Evolutionary conservation across 2,329 filamentous ascomycete genomes (phyloP), one percentile per base, ranked within the genome.

Genomic region (Chrysoporthe cubensis): DNA sequence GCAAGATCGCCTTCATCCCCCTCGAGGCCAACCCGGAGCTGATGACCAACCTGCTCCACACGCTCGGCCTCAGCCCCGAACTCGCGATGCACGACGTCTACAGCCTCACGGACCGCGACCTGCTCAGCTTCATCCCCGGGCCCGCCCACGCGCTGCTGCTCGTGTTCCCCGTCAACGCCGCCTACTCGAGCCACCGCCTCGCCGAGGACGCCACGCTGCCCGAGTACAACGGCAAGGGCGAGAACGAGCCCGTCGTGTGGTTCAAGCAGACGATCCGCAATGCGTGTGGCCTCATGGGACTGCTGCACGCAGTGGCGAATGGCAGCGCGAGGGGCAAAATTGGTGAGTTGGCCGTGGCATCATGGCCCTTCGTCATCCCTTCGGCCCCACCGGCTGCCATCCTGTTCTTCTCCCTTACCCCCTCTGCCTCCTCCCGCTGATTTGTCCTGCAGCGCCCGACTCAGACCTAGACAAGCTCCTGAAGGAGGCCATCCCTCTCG

Each of bases 201-300:
- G 83, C 87, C 56, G 94, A 97, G 82, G 94, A 97, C 80, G 81
- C 82, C 62, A 77, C 84, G 32, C 81, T 82, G 54, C 72, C 81
- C 2, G 87, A 89, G 50, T 97, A 97, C 81, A 76, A 78, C 0
- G 91, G 90, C 56, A 84, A 83, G 21, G 94, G 94, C 1, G 80
- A 85, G 0, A 76, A 75, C 0, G 93, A 97, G 76, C 90, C 92
- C 5, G 92, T 97, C 0, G 75, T 97, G 8, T 99, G 95, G 96
- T 98, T 94, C 85, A 91, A 88, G 73, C 95, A 98, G 82, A 98
- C 94, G 0, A 97, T 98, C 74, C 87, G 91, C 69, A 97, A 98
- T 77, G 93, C 95, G 0, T 98, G 95, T 78, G 95, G 95, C 0
- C 81, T 97, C 57, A 97, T 97, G 82, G 96, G 92, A 0, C 80